These are phyloP conservation scores for Ophiostoma fasciatum DNA, from an alignment of 2,329 filamentous ascomycete species.

Conservation along the genomic window DNA sequence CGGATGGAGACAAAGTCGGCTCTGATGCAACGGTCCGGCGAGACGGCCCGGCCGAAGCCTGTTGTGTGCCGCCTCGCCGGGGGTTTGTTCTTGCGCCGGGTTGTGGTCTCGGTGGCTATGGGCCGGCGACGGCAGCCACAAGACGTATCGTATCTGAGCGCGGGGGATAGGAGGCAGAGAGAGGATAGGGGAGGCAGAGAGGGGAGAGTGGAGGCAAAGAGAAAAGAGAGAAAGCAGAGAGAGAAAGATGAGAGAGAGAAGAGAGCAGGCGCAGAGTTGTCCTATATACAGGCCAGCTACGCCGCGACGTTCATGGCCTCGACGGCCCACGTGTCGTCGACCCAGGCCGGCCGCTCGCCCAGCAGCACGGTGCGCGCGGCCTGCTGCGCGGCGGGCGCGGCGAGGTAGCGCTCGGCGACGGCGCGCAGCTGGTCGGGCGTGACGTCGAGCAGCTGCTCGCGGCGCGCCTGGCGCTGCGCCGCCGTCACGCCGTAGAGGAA, in stretches of 20 bases:
- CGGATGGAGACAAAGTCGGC: constrained; percentile 34
- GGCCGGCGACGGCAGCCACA: constrained; percentile 31
- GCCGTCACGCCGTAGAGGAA: constrained; percentile 78
- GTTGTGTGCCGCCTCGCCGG: too few species aligned
- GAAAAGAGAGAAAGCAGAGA: neutral
- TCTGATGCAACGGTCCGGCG: constrained; percentile 43
- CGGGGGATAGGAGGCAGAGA: too few species aligned
- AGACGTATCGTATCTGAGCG: constrained; percentile 55
- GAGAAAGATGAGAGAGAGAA: neutral
- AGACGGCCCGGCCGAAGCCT: constrained; percentile 5
- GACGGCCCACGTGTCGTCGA: constrained; percentile 59
- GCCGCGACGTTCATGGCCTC: constrained; percentile 56
- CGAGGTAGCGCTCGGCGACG: constrained; percentile 69
- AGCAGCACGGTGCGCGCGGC: constrained; percentile 57
- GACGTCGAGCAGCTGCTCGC: constrained; percentile 78
- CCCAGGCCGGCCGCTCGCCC: constrained; percentile 71
- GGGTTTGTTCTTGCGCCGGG: constrained; percentile 46
- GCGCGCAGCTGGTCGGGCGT: constrained; percentile 63
- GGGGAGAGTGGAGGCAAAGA: neutral
- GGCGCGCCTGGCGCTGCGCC: constrained; percentile 73
- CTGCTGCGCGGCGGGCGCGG: constrained; percentile 39
- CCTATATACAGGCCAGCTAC: too few species aligned
- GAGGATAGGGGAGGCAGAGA: neutral
- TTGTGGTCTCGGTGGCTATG: constrained; percentile 44
- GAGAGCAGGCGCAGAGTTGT: too few species aligned